A percentile compares a stretch with the other conserved stretches of the same genome.
phyloP scores from a whole-genome alignment of 306 rosid species.

The Citrullus colocynthis region DNA sequence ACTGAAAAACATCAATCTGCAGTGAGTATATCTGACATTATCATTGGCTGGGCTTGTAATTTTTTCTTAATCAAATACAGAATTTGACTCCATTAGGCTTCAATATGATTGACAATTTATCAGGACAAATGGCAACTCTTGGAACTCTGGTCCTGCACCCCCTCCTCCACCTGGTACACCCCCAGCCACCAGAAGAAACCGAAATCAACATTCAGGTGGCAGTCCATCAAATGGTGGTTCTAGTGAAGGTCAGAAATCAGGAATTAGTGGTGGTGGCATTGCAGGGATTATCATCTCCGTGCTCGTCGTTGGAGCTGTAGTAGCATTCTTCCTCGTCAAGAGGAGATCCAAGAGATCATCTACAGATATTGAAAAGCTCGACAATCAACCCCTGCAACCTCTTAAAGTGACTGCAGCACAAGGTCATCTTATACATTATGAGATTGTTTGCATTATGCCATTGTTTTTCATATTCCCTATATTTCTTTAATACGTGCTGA shows the following conservation, averaged over 20 bases:
- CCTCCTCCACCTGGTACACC: conserved; percentile 99
- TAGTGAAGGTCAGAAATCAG: conserved; percentile 52
- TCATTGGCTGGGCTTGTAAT: neutral
- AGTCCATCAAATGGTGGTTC: conserved; percentile 31
- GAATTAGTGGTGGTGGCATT: conserved; percentile 80
- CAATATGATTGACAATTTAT: neutral
- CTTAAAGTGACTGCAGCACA: conserved; percentile 43
- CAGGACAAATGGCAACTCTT: conserved; percentile 61
- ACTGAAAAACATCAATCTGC: conserved; percentile 48
- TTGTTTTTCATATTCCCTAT: neutral
- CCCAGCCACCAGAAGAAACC: conserved; percentile 27
- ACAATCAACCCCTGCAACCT: conserved; percentile 58
- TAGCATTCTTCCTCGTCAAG: conserved; percentile 70
- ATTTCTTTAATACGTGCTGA: neutral
- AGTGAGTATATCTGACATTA: conserved; percentile 40
- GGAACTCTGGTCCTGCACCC: conserved; percentile 90
- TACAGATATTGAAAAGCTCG: conserved; percentile 51
- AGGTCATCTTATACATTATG: conserved; percentile 23
- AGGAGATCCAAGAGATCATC: conserved; percentile 60
- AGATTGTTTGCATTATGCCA: neutral
- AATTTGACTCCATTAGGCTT: neutral
- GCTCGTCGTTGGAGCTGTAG: conserved; percentile 58
- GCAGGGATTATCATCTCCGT: conserved; percentile 94
- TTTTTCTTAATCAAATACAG: neutral
- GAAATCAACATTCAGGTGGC: conserved; percentile 32